Base-by-base conservation (phyloP, 2,329 filamentous ascomycete species). In the Rhinocladiella mackenziei region DNA sequence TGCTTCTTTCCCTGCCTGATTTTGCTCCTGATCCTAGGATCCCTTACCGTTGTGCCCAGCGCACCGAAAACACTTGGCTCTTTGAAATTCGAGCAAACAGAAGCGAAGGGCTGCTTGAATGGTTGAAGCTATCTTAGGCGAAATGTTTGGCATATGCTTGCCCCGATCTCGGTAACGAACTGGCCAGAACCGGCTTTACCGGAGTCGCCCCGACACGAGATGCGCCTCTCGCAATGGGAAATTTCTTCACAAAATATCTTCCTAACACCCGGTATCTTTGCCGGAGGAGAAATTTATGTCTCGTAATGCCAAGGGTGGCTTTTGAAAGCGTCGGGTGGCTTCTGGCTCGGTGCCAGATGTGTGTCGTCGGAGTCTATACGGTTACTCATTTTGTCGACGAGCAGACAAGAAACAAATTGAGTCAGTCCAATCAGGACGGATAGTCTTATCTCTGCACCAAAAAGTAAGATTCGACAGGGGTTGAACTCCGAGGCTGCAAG, bases 221-320 rank as follows among this genome's bases (percentile, higher is more conserved):
- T 11, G 11, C 11, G 23, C 23, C 23, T 7, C 7, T 11, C 23
- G 23, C 7, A 11, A 26, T 26, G 23, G 23, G 7, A 7, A 26
- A 7, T 26, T 11, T 26, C 23, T 11, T 7, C 7, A 26, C 7
- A 31, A 35, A 22, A 15, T 26, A 18, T 28, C 14, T 15, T 33
- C 13, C 22, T 9, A 15, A 37, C 33, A 22, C 33, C 29, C 33
- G 33, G 40, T 30, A 29, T 28, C 13, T 13, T 26, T 45, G 34
- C 39, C 26, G 23, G 33, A 47, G 30, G 31, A 25, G 14, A 18
- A 34, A 47, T 50, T 50, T 47, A 28, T 45, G 39, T 53, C 39
- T 41, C 43, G 50, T 53, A 53, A 53, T 53, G 50, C 46, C 45
- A 53, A 53, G 50, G 35, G 36, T 15, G 17, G 26, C 20, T 13